Conservation (phyloP, 73 alveolate species). For the Tetrahymena thermophila region DNA sequence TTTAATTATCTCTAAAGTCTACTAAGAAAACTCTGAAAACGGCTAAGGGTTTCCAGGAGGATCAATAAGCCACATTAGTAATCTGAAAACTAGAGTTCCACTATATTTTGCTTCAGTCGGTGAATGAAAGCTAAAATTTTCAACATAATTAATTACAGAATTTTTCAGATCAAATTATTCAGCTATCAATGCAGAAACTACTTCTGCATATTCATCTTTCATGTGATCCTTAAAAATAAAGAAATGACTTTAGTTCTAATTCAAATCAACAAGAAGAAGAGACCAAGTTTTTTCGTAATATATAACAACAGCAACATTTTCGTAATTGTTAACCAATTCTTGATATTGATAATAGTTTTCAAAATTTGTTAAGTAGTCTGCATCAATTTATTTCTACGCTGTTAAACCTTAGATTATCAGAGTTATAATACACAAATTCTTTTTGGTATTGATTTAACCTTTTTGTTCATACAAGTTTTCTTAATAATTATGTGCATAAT, state of each 20-base stretch:
- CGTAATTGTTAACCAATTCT: not conserved
- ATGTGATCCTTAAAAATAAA: not conserved
- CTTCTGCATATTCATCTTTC: not conserved
- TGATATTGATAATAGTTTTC: not conserved
- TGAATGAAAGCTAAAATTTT: not conserved
- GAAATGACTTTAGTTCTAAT: not conserved
- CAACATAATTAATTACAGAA: not conserved
- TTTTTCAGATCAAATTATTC: not conserved
- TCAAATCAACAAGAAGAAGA: not conserved
- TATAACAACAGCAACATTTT: not conserved
- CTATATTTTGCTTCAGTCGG: not conserved
- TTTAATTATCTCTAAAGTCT: not conserved
- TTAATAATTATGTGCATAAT: not conserved
- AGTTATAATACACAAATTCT: not conserved
- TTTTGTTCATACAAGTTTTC: not conserved
- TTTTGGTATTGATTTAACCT: not conserved
- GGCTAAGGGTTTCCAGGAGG: not conserved
- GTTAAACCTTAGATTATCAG: not conserved
- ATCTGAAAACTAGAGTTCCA: not conserved
- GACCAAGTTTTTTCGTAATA: not conserved
- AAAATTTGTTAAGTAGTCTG: not conserved
- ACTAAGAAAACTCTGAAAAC: not conserved
- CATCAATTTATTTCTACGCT: not conserved
- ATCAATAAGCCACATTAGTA: not conserved
- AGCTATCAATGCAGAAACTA: not conserved